phyloP scores from a whole-genome alignment of 2,329 filamentous ascomycete species.

The Cercospora citrullina region DNA sequence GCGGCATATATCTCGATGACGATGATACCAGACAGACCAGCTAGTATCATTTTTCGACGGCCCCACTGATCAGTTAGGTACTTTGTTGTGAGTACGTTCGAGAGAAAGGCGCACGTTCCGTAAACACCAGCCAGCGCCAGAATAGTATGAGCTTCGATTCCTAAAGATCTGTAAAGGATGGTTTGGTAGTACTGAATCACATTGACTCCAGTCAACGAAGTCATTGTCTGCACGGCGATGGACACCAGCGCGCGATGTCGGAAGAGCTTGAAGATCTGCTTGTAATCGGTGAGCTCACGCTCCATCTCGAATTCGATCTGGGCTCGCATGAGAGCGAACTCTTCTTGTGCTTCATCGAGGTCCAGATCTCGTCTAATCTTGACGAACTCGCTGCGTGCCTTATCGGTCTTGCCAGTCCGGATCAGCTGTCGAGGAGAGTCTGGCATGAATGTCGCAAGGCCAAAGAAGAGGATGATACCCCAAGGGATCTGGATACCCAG shows the following conservation, averaged over 20 bases:
- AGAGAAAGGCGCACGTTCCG: slow-evolving; percentile 54
- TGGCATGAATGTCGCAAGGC: slow-evolving; percentile 57
- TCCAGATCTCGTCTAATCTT: slow-evolving; percentile 51
- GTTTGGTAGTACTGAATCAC: slow-evolving; percentile 53
- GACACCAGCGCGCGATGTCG: slow-evolving; percentile 55
- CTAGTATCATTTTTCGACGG: slow-evolving; percentile 59
- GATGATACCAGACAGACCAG: slow-evolving; percentile 54
- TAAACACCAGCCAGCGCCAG: slow-evolving; percentile 57
- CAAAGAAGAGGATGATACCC: slow-evolving; percentile 57
- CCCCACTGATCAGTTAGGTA: slow-evolving; percentile 61
- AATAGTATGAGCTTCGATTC: slow-evolving; percentile 53
- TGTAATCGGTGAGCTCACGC: slow-evolving; percentile 54
- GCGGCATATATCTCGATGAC: slow-evolving; percentile 61
- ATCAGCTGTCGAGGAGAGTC: slow-evolving; percentile 57
- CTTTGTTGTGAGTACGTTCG: slow-evolving; percentile 54
- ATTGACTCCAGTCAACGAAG: slow-evolving; percentile 58
- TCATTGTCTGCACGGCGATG: slow-evolving; percentile 60
- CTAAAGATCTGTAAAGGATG: slow-evolving; percentile 57
- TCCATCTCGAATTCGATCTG: slow-evolving; percentile 57
- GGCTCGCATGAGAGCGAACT: slow-evolving; percentile 56
- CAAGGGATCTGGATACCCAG: slow-evolving; percentile 58
- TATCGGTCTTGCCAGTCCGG: slow-evolving; percentile 51
- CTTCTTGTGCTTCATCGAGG: slow-evolving; percentile 49
- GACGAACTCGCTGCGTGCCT: slow-evolving; percentile 51
- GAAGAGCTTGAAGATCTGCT: slow-evolving; percentile 55